Base-by-base conservation (phyloP, 2,329 filamentous ascomycete genomes). In the Penicillium sp. region DNA sequence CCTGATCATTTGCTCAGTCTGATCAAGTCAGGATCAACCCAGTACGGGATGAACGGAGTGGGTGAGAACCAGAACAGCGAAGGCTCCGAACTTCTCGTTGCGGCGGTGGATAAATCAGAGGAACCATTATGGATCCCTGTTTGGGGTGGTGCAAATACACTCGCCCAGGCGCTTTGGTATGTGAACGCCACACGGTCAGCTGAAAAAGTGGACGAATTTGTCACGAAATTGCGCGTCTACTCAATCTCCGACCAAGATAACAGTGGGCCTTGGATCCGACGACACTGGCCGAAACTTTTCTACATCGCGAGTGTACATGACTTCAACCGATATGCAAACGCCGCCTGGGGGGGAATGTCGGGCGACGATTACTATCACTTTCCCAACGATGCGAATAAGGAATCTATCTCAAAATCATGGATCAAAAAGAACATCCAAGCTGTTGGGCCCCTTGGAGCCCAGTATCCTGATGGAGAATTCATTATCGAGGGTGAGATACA, bases 1-100 rank as follows among this genome's bases (percentile, higher is more conserved):
- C 75, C 55, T 63, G 78, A 4, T 61, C 74, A 3, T 77, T 77
- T 60, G 62, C 71, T 9, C 76, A 79, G 57, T 66, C 78, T 62
- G 75, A 77, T 59, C 51, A 71, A 62, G 48, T 65, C 63, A 16
- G 70, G 69, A 19, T 66, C 72, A 28, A 66, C 70, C 45, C 68
- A 75, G 11, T 62, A 77, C 52, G 69, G 75, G 31, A 75, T 79
- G 55, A 62, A 69, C 48, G 68, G 69, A 21, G 76, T 79, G 23
- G 51, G 77, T 37, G 64, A 78, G 33, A 75, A 71, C 2, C 79
- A 79, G 52, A 69, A 59, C 1, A 57, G 67, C 16, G 74, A 72
- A 3, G 49, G 49, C 19, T 46, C 40, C 8, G 21, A 52, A 16
- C 42, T 52, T 10, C 21, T 52, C 5, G 44, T 52, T 16, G 39